Percentiles rank a stretch among this genome's conserved stretches.
phyloP scores from a whole-genome alignment of 805 yeast species.

The Saturnispora zaruensis region DNA sequence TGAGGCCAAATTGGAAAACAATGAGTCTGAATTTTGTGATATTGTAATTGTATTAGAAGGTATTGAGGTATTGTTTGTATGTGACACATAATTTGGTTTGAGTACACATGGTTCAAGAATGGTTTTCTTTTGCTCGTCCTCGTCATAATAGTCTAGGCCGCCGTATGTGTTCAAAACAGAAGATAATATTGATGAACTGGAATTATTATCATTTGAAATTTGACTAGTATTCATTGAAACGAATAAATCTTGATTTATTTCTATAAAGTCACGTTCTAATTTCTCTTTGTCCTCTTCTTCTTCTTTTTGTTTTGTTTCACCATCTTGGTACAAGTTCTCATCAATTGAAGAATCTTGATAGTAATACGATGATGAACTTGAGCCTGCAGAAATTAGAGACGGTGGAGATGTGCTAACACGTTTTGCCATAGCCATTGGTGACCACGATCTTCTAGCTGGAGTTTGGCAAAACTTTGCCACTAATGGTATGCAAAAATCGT shows the following conservation, averaged over 20 bases:
- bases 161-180: constrained; percentile 3
- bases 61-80: background rate
- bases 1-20: background rate
- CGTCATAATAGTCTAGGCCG: background rate
- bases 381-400: background rate
- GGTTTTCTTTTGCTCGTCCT: background rate
- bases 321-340: background rate
- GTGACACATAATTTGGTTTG: background rate
- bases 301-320: background rate
- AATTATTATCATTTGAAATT: background rate
- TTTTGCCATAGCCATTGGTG: background rate
- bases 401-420: background rate
- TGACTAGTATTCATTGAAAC: constrained; percentile 3
- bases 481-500: background rate
- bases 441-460: background rate
- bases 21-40: constrained; percentile 5
- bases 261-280: too few species aligned
- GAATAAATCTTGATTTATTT: background rate
- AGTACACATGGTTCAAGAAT: background rate
- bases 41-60: background rate
- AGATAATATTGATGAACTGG: constrained; percentile 1
- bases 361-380: background rate
- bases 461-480: background rate
- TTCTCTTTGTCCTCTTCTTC: background rate
- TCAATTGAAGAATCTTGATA: background rate